A percentile compares a stretch with the other conserved stretches of the same genome.
Conservation (phyloP, 768 basidiomycete genomes). For the Psilocybe cubensis region DNA sequence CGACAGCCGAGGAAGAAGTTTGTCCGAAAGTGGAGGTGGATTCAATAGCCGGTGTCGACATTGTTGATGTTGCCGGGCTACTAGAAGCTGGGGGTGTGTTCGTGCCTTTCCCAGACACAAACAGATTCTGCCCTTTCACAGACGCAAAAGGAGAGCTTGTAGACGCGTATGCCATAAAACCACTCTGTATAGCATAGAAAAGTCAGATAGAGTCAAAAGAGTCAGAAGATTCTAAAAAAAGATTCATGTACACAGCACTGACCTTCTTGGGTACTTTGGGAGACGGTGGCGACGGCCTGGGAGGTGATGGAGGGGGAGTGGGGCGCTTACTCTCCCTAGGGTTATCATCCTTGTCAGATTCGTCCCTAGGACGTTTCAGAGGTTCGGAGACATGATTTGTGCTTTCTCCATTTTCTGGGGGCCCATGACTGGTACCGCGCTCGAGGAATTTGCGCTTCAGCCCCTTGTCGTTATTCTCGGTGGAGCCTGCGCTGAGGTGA, state of each 20-base stretch:
- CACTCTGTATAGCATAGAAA: constrained; percentile 45
- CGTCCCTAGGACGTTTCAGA: constrained; percentile 64
- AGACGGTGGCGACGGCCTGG: constrained; percentile 35
- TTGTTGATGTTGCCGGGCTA: constrained; percentile 20
- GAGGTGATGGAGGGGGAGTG: constrained; percentile 69
- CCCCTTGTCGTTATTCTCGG: constrained; percentile 60
- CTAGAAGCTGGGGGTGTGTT: constrained; percentile 28
- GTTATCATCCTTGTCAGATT: constrained; percentile 63
- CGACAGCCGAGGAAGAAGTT: constrained; percentile 13
- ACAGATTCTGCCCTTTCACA: constrained; percentile 69
- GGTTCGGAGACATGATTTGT: constrained; percentile 36
- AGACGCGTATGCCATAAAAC: constrained; percentile 83
- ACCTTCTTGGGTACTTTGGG: constrained; percentile 48
- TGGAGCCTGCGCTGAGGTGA: constrained; percentile 41
- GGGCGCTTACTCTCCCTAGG: constrained; percentile 62
- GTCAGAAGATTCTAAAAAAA: constrained; percentile 3
- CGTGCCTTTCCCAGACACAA: constrained; percentile 42
- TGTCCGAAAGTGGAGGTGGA: constrained; percentile 21
- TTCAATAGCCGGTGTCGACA: constrained; percentile 17
- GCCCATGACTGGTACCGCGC: constrained; percentile 67
- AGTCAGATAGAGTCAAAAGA: no score
- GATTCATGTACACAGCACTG: constrained; percentile 25
- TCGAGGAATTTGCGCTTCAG: constrained; percentile 73
- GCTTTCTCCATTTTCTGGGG: constrained; percentile 39
- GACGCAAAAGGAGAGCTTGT: constrained; percentile 73